Percentiles rank a stretch among this genome's conserved stretches.
phyloP scores from a whole-genome alignment of 148 eudicot species.

The Rhododendron henanense region DNA sequence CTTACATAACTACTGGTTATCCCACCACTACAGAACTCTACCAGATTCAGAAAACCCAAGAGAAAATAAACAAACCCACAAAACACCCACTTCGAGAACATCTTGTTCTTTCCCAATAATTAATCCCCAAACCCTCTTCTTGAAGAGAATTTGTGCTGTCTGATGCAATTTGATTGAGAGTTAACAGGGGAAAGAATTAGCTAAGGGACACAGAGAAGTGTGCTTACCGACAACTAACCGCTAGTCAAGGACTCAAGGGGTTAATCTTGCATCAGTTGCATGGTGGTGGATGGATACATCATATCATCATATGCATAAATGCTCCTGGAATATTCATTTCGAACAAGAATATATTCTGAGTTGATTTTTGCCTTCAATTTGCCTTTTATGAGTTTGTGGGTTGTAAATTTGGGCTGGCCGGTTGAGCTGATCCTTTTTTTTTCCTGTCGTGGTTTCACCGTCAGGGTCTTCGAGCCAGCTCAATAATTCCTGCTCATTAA shows the following conservation, averaged over 20 bases:
- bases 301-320: background rate
- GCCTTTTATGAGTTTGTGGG: background rate
- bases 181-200: background rate
- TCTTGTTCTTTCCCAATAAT: background rate
- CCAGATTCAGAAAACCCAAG: constrained; percentile 23
- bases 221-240: background rate
- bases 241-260: background rate
- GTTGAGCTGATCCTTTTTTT: background rate
- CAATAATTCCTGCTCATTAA: no score
- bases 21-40: constrained; percentile 49
- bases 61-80: constrained; percentile 13
- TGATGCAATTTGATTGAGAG: no score
- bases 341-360: background rate
- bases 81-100: constrained; percentile 30
- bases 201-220: background rate
- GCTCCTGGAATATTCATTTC: constrained; percentile 1
- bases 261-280: background rate
- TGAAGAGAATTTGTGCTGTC: background rate
- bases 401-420: background rate
- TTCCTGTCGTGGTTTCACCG: no score
- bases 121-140: background rate
- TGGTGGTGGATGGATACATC: background rate
- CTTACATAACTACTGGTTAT: constrained; percentile 47
- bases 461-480: no score
- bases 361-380: background rate